Conservation (phyloP, 306 rosid species). For the Hylodesmum podocarpum region DNA sequence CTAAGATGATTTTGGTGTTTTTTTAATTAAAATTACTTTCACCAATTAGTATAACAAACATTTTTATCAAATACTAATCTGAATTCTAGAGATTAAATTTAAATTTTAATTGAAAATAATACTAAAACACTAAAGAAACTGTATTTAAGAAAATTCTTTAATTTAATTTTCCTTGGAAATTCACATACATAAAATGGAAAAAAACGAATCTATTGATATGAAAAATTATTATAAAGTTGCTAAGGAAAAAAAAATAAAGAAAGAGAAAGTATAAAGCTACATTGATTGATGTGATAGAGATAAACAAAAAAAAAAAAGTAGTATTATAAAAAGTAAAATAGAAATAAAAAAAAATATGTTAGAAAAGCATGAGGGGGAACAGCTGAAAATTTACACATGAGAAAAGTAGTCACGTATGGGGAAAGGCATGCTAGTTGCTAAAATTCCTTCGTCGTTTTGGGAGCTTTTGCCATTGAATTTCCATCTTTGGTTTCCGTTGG, state of each 20-base stretch:
- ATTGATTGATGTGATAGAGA: background rate
- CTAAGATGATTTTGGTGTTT: too few species aligned
- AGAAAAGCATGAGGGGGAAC: constrained; percentile 12
- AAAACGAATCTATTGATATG: background rate
- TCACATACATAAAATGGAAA: background rate
- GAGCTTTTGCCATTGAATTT: constrained; percentile 7
- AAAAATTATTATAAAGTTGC: background rate
- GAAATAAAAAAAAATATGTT: background rate
- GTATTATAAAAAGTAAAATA: background rate
- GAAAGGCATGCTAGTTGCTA: constrained; percentile 25
- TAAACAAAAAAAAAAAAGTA: background rate
- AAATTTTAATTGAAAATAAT: too few species aligned
- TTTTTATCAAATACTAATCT: too few species aligned
- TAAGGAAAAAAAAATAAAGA: background rate
- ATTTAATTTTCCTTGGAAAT: background rate
- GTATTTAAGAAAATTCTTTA: too few species aligned
- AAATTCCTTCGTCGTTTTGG: constrained; percentile 29
- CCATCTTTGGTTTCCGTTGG: constrained; percentile 17
- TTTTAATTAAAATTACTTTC: too few species aligned
- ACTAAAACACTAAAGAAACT: too few species aligned
- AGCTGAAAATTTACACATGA: constrained; percentile 21
- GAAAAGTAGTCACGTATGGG: constrained; percentile 18
- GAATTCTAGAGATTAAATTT: too few species aligned
- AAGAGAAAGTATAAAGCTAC: background rate
- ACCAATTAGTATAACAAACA: too few species aligned